A percentile compares a stretch with the other conserved stretches of the same genome.
These are phyloP conservation scores for Nemania sp. DNA, from an alignment of 2,329 filamentous ascomycete genomes.

Conservation along the genomic window DNA sequence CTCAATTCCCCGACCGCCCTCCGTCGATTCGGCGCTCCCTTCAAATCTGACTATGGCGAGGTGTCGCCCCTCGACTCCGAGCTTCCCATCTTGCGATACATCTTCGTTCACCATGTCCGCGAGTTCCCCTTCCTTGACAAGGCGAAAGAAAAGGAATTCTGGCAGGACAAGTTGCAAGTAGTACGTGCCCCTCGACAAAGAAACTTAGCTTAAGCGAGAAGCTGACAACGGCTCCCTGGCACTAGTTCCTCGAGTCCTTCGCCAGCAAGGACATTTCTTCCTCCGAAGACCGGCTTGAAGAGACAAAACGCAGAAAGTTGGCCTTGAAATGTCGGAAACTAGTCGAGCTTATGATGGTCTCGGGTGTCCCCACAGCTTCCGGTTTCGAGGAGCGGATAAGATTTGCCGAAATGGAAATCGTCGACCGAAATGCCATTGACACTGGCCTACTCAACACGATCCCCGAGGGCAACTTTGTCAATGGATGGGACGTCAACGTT, in stretches of 20 bases:
- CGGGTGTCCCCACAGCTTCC: conserved; percentile 90
- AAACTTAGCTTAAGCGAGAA: not conserved
- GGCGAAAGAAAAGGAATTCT: conserved; percentile 97
- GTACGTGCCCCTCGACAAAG: conserved; percentile 56
- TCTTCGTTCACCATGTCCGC: conserved; percentile 96
- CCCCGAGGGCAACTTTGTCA: conserved; percentile 88
- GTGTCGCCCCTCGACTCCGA: conserved; percentile 93
- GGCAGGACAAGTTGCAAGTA: conserved; percentile 96
- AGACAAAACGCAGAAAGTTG: conserved; percentile 92
- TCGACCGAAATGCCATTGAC: conserved; percentile 91
- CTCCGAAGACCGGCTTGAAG: conserved; percentile 92
- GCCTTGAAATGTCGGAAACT: conserved; percentile 93
- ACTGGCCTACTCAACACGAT: conserved; percentile 84
- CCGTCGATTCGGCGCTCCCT: conserved; percentile 92
- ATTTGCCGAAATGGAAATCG: conserved; percentile 95
- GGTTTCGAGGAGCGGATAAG: conserved; percentile 97
- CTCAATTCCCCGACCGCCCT: conserved; percentile 94
- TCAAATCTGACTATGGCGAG: conserved; percentile 89
- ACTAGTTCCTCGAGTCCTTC: conserved; percentile 92
- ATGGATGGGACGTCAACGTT: conserved; percentile 97
- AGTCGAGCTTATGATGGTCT: conserved; percentile 99
- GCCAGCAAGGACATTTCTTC: conserved; percentile 96
- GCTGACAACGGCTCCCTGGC: not conserved
- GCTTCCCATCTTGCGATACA: conserved; percentile 89
- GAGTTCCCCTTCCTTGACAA: conserved; percentile 98